phyloP scores from a whole-genome alignment of 495 filamentous ascomycete species.

The Annulohypoxylon nitens region DNA sequence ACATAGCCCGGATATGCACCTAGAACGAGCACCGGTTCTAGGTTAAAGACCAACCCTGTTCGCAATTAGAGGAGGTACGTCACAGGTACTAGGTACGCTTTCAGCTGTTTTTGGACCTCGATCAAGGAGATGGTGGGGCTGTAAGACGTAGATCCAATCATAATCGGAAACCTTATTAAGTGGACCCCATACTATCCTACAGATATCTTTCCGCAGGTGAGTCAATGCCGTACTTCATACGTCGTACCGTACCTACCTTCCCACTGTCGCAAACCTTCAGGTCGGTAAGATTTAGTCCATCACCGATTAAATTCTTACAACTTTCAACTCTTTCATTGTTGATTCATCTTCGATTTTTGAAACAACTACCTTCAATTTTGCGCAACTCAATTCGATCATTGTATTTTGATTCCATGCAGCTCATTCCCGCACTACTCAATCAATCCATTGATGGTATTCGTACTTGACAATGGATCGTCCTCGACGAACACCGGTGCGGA shows the following conservation, averaged over 20 bases:
- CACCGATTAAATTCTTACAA: slow-evolving; percentile 5
- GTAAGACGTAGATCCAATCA: slow-evolving; percentile 36
- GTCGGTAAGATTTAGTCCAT: slow-evolving; percentile 10
- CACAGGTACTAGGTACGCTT: slow-evolving; percentile 13
- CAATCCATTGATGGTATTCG: slow-evolving; percentile 30
- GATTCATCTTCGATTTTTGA: background rate
- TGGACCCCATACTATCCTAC: slow-evolving; percentile 30
- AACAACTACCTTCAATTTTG: background rate
- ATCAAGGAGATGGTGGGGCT: slow-evolving; percentile 7
- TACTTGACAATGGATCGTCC: slow-evolving; percentile 39
- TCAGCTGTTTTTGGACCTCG: slow-evolving; percentile 23
- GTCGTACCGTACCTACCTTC: slow-evolving; percentile 14
- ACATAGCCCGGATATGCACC: background rate
- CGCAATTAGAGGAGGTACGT: background rate
- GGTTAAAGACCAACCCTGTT: background rate
- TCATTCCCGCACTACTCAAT: background rate
- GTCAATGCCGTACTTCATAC: slow-evolving; percentile 35
- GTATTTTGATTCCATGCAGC: slow-evolving; percentile 5
- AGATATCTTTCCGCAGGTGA: slow-evolving; percentile 25
- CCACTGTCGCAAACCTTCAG: slow-evolving; percentile 2
- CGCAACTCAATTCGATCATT: background rate
- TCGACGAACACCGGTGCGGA: slow-evolving; percentile 36
- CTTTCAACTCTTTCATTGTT: background rate
- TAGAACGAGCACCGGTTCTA: background rate
- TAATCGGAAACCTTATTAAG: slow-evolving; percentile 37